Evolutionary conservation across 495 filamentous ascomycete genomes (phyloP), one percentile per base, ranked within the genome.

Genomic region (Pyronema domesticum): DNA sequence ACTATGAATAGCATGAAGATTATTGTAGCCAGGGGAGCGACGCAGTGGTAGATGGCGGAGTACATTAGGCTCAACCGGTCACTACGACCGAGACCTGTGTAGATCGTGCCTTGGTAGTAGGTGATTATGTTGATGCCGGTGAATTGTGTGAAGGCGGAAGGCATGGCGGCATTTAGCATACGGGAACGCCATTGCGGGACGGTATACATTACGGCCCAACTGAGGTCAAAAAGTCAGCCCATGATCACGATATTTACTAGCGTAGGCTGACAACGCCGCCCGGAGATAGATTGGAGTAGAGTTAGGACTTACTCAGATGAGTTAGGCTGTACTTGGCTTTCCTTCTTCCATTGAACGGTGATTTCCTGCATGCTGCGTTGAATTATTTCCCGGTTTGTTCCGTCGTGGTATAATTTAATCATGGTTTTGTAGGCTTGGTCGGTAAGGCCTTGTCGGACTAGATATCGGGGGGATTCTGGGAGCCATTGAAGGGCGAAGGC

Each of bases 51-150:
- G 23, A 50, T 8, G 10, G 47, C 47, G 7, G 7, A 9, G 30
- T 15, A 50, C 47, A 34, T 36, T 1, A 50, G 47, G 3, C 23
- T 34, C 3, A 13, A 23, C 18, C 10, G 7, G 17, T 50, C 47
- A 8, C 23, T 35, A 9, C 11, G 47, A 2, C 76, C 76, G 7
- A 80, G 68, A 14, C 71, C 65, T 11, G 72, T 65, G 67, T 77
- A 78, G 68, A 78, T 76, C 54, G 72, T 70, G 0, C 69, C 73
- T 58, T 76, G 74, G 54, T 77, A 78, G 60, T 80, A 78, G 37
- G 69, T 68, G 51, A 79, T 77, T 35, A 79, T 75, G 63, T 79
- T 71, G 54, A 71, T 66, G n/a, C 69, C 70, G n/a, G 70, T 72
- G 65, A 72, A 70, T 51, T 73, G 71, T 19, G 54, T 61, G 40